phyloP scores from a whole-genome alignment of 106 monocot species.

The Posidonia australis region DNA sequence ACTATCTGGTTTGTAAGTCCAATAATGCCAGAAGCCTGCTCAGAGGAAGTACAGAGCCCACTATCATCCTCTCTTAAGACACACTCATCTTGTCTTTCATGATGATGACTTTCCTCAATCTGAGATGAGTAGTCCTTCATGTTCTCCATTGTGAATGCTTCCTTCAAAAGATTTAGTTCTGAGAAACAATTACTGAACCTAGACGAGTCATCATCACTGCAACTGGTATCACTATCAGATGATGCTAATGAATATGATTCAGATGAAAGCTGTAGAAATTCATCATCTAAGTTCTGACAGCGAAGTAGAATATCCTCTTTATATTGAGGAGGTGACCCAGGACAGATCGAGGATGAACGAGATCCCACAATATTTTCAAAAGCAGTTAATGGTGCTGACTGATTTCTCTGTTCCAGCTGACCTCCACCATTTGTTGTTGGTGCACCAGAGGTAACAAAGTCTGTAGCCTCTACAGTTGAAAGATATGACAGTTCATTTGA shows the following conservation, averaged over 20 bases:
- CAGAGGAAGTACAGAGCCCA: no score
- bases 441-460: slow-evolving; percentile 9
- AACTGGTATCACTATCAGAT: slow-evolving; percentile 72
- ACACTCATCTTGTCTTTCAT: neutral
- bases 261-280: slow-evolving; percentile 56
- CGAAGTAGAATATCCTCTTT: slow-evolving; percentile 62
- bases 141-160: slow-evolving; percentile 8
- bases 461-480: neutral
- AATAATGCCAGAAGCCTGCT: no score
- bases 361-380: slow-evolving; percentile 54
- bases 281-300: slow-evolving; percentile 60
- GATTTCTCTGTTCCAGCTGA: slow-evolving; percentile 1
- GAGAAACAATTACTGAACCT: slow-evolving; percentile 26
- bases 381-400: slow-evolving; percentile 28
- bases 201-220: slow-evolving; percentile 53
- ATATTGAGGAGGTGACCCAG: slow-evolving; percentile 67
- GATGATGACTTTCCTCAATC: slow-evolving; percentile 6
- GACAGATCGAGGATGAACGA: slow-evolving; percentile 18
- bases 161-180: slow-evolving; percentile 25
- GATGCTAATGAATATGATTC: slow-evolving; percentile 34
- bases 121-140: slow-evolving; percentile 4
- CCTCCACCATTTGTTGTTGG: slow-evolving; percentile 10
- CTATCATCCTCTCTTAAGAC: no score
- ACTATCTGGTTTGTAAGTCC: neutral
- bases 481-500: neutral